Evolutionary conservation across 2,329 filamentous ascomycete genomes (phyloP), one percentile per base, ranked within the genome.

Genomic region (Epichloe festucae): DNA sequence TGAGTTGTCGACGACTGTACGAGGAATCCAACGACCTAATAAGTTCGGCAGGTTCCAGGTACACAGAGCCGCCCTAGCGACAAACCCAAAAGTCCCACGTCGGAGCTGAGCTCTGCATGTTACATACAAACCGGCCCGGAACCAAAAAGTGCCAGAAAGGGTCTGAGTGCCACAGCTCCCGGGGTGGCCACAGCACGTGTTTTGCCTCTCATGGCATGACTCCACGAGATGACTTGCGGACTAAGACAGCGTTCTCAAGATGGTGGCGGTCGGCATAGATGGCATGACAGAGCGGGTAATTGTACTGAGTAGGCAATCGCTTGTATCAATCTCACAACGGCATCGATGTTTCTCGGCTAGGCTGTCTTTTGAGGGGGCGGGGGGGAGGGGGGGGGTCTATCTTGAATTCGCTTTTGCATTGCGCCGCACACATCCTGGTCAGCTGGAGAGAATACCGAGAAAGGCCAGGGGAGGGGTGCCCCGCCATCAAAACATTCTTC

Each of bases 51-150:
- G 54, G 41, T 43, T 51, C 45, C 51, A 52, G 42, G 40, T 17
- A 49, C 41, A 40, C 21, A 46, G 27, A 52, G 49, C 44, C 41
- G 44, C 17, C 35, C 39, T 50, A 54, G 52, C 52, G 56, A 59
- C 53, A 50, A 50, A 48, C 35, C 53, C 56, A 58, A 55, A 53
- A 54, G 49, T 46, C 43, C 57, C 53, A 54, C 45, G 54, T 41
- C 53, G 52, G 56, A 56, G 55, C 58, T 55, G 56, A 54, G 54
- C 56, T 54, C 48, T 52, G 55, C 51, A 45, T 54, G 50, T 45
- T 48, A 50, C 49, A 53, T 48, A 50, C 49, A 53, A 52, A 42
- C 35, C 39, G 47, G 35, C 42, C 50, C 31, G 38, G 38, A 42
- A 52, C 36, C 46, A 47, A 34, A 12, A 48, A 21, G 38, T 36